Percentiles rank a stretch among this genome's conserved stretches.
phyloP scores from a whole-genome alignment of 2,329 filamentous ascomycete genomes.

The Arthrobotrys sphaeroides region DNA sequence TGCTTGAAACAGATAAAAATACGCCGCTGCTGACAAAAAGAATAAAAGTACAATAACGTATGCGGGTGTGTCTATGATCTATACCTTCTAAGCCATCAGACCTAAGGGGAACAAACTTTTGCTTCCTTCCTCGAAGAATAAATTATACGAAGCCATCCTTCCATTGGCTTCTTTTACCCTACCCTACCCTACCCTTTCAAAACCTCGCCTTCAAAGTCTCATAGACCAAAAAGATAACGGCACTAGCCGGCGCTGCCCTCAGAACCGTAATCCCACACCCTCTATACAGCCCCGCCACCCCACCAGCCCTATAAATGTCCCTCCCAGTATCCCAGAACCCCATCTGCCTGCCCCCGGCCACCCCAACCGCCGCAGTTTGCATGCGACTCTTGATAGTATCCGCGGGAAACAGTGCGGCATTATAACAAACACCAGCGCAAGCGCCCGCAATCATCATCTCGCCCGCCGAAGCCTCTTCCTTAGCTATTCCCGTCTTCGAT shows the following conservation, averaged over 20 bases:
- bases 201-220: slow-evolving; percentile 81
- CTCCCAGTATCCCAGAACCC: slow-evolving; percentile 78
- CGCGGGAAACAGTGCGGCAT: slow-evolving; percentile 95
- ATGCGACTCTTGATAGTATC: slow-evolving; percentile 98
- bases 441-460: slow-evolving; percentile 58
- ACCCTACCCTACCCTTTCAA: slow-evolving; percentile 59
- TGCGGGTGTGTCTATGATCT: neutral
- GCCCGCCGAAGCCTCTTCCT: slow-evolving; percentile 46
- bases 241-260: slow-evolving; percentile 91
- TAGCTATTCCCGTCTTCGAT: neutral
- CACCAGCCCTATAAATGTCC: slow-evolving; percentile 82
- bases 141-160: neutral
- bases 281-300: slow-evolving; percentile 84
- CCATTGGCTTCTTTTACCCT: neutral
- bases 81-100: neutral
- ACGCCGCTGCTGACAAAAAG: neutral
- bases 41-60: neutral
- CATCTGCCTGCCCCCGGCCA: slow-evolving; percentile 66
- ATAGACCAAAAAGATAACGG: slow-evolving; percentile 96
- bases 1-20: neutral
- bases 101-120: neutral
- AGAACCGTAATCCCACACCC: slow-evolving; percentile 93
- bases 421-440: slow-evolving; percentile 86
- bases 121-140: neutral
- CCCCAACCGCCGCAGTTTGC: slow-evolving; percentile 81